These are phyloP conservation scores for Phaseolus lunatus DNA, from an alignment of 306 rosid genomes.

Conservation along the genomic window DNA sequence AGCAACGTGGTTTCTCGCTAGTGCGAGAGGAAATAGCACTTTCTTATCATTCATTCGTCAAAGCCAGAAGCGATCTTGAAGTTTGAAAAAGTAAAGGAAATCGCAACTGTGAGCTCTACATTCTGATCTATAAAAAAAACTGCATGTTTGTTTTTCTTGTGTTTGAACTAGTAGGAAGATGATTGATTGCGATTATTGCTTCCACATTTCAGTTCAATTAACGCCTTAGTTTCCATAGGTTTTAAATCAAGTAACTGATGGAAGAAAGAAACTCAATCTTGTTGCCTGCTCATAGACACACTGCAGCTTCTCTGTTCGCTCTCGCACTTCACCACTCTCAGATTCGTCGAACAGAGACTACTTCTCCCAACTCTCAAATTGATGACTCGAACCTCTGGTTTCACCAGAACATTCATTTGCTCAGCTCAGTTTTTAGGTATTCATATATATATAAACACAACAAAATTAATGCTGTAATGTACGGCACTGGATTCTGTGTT, in stretches of 20 bases:
- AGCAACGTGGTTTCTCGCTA: slow-evolving; percentile 44
- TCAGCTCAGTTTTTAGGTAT: slow-evolving; percentile 64
- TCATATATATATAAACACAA: background rate
- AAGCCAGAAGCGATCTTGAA: slow-evolving; percentile 39
- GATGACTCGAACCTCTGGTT: slow-evolving; percentile 52
- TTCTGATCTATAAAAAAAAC: background rate
- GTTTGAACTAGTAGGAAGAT: background rate
- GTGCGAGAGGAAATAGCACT: slow-evolving; percentile 41
- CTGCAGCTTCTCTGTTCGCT: slow-evolving; percentile 60
- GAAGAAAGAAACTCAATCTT: slow-evolving; percentile 53
- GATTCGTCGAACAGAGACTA: slow-evolving; percentile 39
- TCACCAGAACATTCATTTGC: slow-evolving; percentile 58
- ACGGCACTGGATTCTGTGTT: slow-evolving; percentile 25
- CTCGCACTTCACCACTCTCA: slow-evolving; percentile 66
- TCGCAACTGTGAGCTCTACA: background rate
- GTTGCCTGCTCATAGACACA: slow-evolving; percentile 52
- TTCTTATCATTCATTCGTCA: slow-evolving; percentile 34
- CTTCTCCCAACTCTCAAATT: background rate
- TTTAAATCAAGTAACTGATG: slow-evolving; percentile 38
- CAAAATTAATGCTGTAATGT: background rate
- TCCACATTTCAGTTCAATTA: background rate
- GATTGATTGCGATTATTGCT: background rate
- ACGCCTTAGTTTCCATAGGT: background rate
- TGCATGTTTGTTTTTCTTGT: background rate
- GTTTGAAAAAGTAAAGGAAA: slow-evolving; percentile 42